Conservation (phyloP, 805 yeast species). For the Yamadazyma olivae region DNA sequence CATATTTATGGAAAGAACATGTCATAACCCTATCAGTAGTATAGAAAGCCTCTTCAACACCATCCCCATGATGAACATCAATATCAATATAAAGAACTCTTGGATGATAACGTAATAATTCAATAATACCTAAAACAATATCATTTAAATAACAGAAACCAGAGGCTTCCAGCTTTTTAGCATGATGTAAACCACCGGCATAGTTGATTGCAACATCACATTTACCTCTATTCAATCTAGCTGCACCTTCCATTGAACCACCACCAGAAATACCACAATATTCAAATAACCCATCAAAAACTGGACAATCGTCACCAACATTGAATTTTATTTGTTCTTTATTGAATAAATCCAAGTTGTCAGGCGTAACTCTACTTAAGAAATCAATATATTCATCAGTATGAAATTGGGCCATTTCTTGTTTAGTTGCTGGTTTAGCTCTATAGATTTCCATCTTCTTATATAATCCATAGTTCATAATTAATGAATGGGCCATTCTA, state of each 20-base stretch:
- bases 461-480: constrained; percentile 95
- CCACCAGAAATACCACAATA: constrained; percentile 90
- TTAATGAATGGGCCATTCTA: constrained; percentile 96
- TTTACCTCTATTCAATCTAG: constrained; percentile 78
- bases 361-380: constrained; percentile 86
- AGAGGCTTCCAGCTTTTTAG: constrained; percentile 92
- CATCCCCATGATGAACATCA: constrained; percentile 97
- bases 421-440: constrained; percentile 96
- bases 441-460: constrained; percentile 96
- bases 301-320: constrained; percentile 96
- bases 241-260: constrained; percentile 92
- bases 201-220: constrained; percentile 95
- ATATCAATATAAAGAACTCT: constrained; percentile 91
- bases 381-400: constrained; percentile 97
- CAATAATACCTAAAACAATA: constrained; percentile 85
- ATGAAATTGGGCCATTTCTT: constrained; percentile 97
- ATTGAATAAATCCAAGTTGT: constrained; percentile 79
- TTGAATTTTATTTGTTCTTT: constrained; percentile 90
- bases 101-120: constrained; percentile 84
- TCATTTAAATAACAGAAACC: constrained; percentile 97
- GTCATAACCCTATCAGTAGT: constrained; percentile 96
- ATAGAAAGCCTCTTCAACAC: constrained; percentile 96
- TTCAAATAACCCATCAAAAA: constrained; percentile 92
- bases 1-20: constrained; percentile 92
- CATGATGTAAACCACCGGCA: constrained; percentile 98